phyloP scores from a whole-genome alignment of 306 rosid genomes.

The Urtica urens region DNA sequence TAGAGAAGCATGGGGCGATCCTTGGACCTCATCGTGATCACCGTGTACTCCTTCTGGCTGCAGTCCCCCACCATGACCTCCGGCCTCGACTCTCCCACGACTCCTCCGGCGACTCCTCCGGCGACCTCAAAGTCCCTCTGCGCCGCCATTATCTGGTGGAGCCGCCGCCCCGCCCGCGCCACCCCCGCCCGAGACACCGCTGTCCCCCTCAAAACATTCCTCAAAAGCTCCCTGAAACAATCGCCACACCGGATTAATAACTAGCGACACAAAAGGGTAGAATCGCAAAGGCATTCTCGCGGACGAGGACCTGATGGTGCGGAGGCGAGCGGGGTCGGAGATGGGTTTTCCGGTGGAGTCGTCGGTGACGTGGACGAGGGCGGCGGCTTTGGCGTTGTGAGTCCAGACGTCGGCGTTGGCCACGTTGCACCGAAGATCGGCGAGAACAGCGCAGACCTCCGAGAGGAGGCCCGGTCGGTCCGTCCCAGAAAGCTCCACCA shows the following conservation, averaged over 20 bases:
- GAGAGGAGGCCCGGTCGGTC: conserved; percentile 95
- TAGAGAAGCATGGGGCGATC: conserved; percentile 82
- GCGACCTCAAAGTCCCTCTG: conserved; percentile 81
- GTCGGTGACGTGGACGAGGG: conserved; percentile 82
- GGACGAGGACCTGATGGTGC: conserved; percentile 49
- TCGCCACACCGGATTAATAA: no score
- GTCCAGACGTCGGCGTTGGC: conserved; percentile 95
- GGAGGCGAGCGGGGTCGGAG: conserved; percentile 50
- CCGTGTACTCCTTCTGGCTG: conserved; percentile 69
- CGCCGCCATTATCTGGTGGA: conserved; percentile 95
- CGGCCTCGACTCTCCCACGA: conserved; percentile 41
- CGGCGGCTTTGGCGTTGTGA: conserved; percentile 88
- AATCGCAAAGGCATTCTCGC: no score
- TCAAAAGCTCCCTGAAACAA: conserved; percentile 70
- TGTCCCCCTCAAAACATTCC: conserved; percentile 69
- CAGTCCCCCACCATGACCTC: conserved; percentile 59
- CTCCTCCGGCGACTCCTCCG: conserved; percentile 29
- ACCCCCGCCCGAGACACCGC: conserved; percentile 65
- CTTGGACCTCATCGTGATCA: conserved; percentile 65
- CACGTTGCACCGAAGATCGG: conserved; percentile 78
- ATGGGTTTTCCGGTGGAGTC: conserved; percentile 54
- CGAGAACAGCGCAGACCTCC: conserved; percentile 86
- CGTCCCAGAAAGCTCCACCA: conserved; percentile 79
- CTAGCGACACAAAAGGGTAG: no score
- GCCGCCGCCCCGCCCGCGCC: conserved; percentile 68